Evolutionary conservation across 331 rosid genomes (phyloP).

Genomic region (Quercus phellos): DNA sequence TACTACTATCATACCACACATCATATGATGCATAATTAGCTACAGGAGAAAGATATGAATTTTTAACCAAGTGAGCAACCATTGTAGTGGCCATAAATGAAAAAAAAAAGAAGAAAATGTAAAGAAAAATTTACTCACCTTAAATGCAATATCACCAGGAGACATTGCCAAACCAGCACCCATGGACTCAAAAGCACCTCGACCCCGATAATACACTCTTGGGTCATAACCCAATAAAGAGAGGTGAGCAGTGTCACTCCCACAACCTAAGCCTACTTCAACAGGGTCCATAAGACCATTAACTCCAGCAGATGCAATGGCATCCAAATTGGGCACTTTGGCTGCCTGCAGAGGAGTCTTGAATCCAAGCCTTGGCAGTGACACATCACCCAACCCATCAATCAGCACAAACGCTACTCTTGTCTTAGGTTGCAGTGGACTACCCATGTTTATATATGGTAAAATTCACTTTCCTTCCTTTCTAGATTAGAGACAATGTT

Average conservation of each 20-base stretch:
- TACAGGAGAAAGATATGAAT: background rate
- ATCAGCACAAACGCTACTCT: slow-evolving; percentile 94
- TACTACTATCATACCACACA: background rate
- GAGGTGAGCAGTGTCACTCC: slow-evolving; percentile 98
- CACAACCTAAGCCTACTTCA: slow-evolving; percentile 94
- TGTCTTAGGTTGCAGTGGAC: slow-evolving; percentile 51
- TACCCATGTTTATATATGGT: slow-evolving; percentile 35
- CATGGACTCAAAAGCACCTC: slow-evolving; percentile 98
- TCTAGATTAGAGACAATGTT: background rate
- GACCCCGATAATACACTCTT: slow-evolving; percentile 81
- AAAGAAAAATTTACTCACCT: slow-evolving; percentile 39
- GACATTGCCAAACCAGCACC: slow-evolving; percentile 99
- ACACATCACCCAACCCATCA: slow-evolving; percentile 94
- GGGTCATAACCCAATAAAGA: slow-evolving; percentile 92
- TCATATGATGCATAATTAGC: background rate
- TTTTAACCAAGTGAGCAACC: background rate
- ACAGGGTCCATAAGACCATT: slow-evolving; percentile 97
- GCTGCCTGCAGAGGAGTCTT: slow-evolving; percentile 92
- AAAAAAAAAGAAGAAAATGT: background rate
- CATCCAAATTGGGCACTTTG: slow-evolving; percentile 70
- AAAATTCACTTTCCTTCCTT: background rate
- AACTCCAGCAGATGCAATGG: slow-evolving; percentile 82
- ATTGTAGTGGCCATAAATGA: background rate
- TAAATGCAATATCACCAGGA: slow-evolving; percentile 96
- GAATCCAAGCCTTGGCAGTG: slow-evolving; percentile 68